phyloP scores from a whole-genome alignment of 2,329 filamentous ascomycete species.

The Aaosphaeria pasadenensis region DNA sequence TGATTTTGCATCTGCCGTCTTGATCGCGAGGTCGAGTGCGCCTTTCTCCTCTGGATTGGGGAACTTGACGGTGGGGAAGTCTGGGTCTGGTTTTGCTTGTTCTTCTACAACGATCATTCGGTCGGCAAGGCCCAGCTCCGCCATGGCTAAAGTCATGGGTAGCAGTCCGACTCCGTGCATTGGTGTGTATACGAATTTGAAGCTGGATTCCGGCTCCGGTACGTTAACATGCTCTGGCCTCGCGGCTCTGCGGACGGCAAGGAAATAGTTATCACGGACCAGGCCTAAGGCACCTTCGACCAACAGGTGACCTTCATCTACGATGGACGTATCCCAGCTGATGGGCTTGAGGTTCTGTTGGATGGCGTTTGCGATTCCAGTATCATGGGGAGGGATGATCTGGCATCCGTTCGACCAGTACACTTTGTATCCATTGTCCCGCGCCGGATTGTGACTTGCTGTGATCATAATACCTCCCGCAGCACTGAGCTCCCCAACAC shows the following conservation, averaged over 20 bases:
- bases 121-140: slow-evolving; percentile 38
- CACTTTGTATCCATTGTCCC: slow-evolving; percentile 67
- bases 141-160: slow-evolving; percentile 43
- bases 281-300: slow-evolving; percentile 43
- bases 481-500: slow-evolving; percentile 52
- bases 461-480: slow-evolving; percentile 65
- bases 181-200: slow-evolving; percentile 54
- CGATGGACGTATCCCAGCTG: slow-evolving; percentile 45
- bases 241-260: slow-evolving; percentile 41
- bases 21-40: slow-evolving; percentile 58
- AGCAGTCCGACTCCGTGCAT: slow-evolving; percentile 56
- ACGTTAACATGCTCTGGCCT: slow-evolving; percentile 21
- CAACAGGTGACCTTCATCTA: slow-evolving; percentile 37
- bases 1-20: slow-evolving; percentile 50
- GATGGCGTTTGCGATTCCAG: slow-evolving; percentile 57
- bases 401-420: slow-evolving; percentile 65
- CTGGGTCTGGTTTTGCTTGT: slow-evolving; percentile 58
- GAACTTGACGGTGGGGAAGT: slow-evolving; percentile 63
- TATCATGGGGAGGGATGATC: slow-evolving; percentile 62
- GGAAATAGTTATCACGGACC: slow-evolving; percentile 44
- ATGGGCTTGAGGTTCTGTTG: slow-evolving; percentile 53
- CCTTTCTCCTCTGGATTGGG: slow-evolving; percentile 66
- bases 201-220: slow-evolving; percentile 15
- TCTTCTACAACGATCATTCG: slow-evolving; percentile 48
- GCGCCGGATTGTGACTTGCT: slow-evolving; percentile 62